A percentile compares a stretch with the other conserved stretches of the same genome.
Conservation (phyloP, 1,139 yeast genomes). For the Wickerhamiella infanticola region DNA sequence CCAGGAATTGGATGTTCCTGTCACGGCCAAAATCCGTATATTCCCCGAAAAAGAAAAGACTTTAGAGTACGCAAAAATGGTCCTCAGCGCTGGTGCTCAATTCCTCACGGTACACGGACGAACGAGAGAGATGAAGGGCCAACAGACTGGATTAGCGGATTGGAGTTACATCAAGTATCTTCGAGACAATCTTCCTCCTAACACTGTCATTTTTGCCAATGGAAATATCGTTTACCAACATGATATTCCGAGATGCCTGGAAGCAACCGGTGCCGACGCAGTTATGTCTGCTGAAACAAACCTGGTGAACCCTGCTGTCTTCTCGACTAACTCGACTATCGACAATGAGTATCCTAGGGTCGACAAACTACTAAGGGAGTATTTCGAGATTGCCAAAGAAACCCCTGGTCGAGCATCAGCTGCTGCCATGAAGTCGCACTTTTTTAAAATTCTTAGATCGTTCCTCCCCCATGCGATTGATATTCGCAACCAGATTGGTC, state of each 20-base stretch:
- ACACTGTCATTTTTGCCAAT: slow-evolving; percentile 82
- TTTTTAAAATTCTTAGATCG: slow-evolving; percentile 71
- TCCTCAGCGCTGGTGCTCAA: slow-evolving; percentile 90
- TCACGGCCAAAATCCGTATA: slow-evolving; percentile 89
- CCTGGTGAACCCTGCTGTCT: slow-evolving; percentile 83
- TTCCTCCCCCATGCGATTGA: slow-evolving; percentile 64
- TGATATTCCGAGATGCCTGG: slow-evolving; percentile 55
- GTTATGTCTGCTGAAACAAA: slow-evolving; percentile 98
- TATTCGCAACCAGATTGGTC: slow-evolving; percentile 58
- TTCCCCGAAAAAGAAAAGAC: slow-evolving; percentile 77
- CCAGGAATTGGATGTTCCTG: slow-evolving; percentile 62
- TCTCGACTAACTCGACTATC: slow-evolving; percentile 30
- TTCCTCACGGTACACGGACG: slow-evolving; percentile 91
- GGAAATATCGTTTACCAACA: slow-evolving; percentile 81
- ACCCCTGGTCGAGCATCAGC: slow-evolving; percentile 61
- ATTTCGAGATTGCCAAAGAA: slow-evolving; percentile 63
- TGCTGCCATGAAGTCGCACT: slow-evolving; percentile 80
- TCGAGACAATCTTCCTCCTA: slow-evolving; percentile 63
- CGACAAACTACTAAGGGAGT: slow-evolving; percentile 68
- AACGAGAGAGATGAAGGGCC: slow-evolving; percentile 95
- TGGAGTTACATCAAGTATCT: slow-evolving; percentile 68
- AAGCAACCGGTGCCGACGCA: slow-evolving; percentile 59
- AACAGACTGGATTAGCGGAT: slow-evolving; percentile 85
- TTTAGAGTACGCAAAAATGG: slow-evolving; percentile 76
- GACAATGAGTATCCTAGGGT: slow-evolving; percentile 50